A percentile compares a stretch with the other conserved stretches of the same genome.
phyloP scores from a whole-genome alignment of 2,329 filamentous ascomycete genomes.

The Paecilomyces fulvus region DNA sequence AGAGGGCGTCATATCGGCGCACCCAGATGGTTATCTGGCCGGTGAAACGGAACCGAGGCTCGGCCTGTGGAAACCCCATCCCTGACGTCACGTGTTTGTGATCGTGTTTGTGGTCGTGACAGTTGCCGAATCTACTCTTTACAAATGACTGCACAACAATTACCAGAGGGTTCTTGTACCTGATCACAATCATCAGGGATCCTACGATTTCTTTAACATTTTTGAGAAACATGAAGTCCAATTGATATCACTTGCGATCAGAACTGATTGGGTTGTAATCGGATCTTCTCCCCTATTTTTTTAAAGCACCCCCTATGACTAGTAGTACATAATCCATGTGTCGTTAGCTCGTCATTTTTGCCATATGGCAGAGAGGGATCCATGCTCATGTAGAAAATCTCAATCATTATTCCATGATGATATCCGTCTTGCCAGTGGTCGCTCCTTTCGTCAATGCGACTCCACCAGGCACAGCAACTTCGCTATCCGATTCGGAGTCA shows the following conservation, averaged over 20 bases:
- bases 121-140: not conserved
- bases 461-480: not conserved
- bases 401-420: not conserved
- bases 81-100: constrained; percentile 1
- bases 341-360: not conserved
- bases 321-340: not conserved
- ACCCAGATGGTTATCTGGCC: not conserved
- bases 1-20: not conserved
- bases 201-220: not conserved
- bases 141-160: not conserved
- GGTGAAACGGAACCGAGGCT: constrained; percentile 18
- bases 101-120: not conserved
- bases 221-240: too few relatives aligned
- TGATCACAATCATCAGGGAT: too few relatives aligned
- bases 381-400: not conserved
- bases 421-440: not conserved
- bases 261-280: not conserved
- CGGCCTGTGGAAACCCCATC: constrained; percentile 10
- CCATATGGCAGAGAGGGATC: not conserved
- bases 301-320: not conserved
- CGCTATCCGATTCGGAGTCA: constrained; percentile 12
- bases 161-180: not conserved
- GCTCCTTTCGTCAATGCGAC: not conserved
- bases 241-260: not conserved
- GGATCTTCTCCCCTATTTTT: not conserved